Base-by-base conservation (phyloP, 2,329 filamentous ascomycete species). In the Mariannaea sp. region DNA sequence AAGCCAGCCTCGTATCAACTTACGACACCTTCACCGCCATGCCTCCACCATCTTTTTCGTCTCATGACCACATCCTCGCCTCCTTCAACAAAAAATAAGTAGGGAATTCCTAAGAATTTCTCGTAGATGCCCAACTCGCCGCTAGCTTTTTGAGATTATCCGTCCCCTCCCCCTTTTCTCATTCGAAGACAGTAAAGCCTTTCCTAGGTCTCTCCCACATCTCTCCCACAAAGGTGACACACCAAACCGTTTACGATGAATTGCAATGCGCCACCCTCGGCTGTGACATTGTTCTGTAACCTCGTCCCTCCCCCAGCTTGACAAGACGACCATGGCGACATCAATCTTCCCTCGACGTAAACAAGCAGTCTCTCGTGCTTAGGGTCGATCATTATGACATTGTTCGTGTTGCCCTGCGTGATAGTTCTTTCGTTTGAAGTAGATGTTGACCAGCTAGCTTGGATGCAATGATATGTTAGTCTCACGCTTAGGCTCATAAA, bases 1-100 rank as follows among this genome's bases (percentile, higher is more conserved):
- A 10, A 17, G 35, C 39, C 24, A 43, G 32, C 24, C 35, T 9
- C 17, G 10, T 26, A 45, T 12, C 32, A 22, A 32, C n/a, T 20
- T 43, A 33, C 26, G 32, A 13, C 16, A 46, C 16, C 33, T 33
- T 30, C 42, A 24, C 33, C 19, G 35, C 35, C 41, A 30, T 14
- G 19, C 17, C 17, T 33, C 19, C 51, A 32, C 38, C n/a, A 22
- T 10, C 14, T 5, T 22, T 27, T 39, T 30, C 13, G n/a, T 44
- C 35, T 33, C 51, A 54, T 54, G 51, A 54, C 51, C 51, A 14
- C 27, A 19, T 20, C 51, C 51, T 54, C 51, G 44, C 51, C 45
- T 45, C 45, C 51, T 19, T 44, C 45, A 54, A 32, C 44, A 44
- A 40, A 54, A 39, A 49, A n/a, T n/a, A n/a, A n/a, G n/a, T n/a